Base-by-base conservation (phyloP, 371 early-diverging fungal species). In the Mucor velutinosus region DNA sequence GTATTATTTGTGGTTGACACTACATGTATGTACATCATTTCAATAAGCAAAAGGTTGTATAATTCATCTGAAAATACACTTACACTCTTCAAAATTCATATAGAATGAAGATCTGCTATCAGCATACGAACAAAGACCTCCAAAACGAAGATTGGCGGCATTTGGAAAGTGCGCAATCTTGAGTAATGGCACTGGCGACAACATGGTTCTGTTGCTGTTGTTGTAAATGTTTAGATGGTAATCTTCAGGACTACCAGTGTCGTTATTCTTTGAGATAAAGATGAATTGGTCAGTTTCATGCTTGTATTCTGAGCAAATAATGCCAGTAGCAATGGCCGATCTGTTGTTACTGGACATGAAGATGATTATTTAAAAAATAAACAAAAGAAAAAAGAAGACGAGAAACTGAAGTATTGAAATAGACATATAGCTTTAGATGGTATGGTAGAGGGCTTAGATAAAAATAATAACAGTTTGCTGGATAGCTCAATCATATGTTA, bases 81-180 rank as follows among this genome's bases (percentile, higher is more conserved):
- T 29, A 61, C 61, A 30, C 19, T 29, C 61, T 61, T 61, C 43
- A 43, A 61, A 61, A 45, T 7, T 45, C 19, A 61, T 12, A 61
- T 61, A 61, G 2, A 65, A 30, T 4, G 66, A 65, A 33, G 66
- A 59, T 1, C 27, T 35, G n/a, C 47, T 47, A 32, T n/a, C 14
- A 21, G 58, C 66, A 59, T 65, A 65, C 2, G 66, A 32, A 33
- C 66, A 65, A 3, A 57, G 33, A 7, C 66, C 66, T 35, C 33
- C 47, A 29, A 65, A 65, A 7, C 11, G 23, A 30, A 41, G 17
- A 2, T 30, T 25, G 4, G n/a, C 37, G 2, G 27, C 19, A 37
- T 37, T 49, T 25, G 39, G 60, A 29, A 37, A 43, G 15, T 19
- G 58, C n/a, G 21, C 23, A 19, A 65, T 58, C 1, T 49, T 33